Percentiles rank a stretch among this genome's conserved stretches.
Conservation (phyloP, 2,329 filamentous ascomycete genomes). For the Verticillium longisporum region DNA sequence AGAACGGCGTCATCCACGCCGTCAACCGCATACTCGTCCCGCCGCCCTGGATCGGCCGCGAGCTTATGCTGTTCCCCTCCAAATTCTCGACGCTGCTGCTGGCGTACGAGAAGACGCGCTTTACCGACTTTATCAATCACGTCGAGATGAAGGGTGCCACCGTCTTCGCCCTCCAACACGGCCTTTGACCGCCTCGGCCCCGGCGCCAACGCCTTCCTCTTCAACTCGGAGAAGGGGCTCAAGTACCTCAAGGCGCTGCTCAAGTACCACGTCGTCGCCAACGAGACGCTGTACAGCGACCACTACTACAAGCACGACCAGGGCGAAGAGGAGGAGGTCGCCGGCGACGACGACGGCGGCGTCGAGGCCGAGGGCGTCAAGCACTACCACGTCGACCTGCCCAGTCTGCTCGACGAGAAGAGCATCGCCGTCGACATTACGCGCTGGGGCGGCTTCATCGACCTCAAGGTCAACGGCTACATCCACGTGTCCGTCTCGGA, state of each 20-base stretch:
- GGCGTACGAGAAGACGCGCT: slow-evolving; percentile 66
- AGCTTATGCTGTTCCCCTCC: slow-evolving; percentile 59
- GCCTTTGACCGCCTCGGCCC: slow-evolving; percentile 74
- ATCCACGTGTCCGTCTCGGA: slow-evolving; percentile 61
- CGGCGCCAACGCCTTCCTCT: slow-evolving; percentile 74
- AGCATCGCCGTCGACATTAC: slow-evolving; percentile 65
- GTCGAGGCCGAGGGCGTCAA: slow-evolving; percentile 27
- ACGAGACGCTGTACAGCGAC: slow-evolving; percentile 77
- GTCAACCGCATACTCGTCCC: slow-evolving; percentile 71
- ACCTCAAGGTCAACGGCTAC: slow-evolving; percentile 70
- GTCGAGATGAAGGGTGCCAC: slow-evolving; percentile 58
- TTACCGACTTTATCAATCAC: slow-evolving; percentile 54
- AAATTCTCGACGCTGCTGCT: slow-evolving; percentile 75
- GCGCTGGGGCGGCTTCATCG: slow-evolving; percentile 59
- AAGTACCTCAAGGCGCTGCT: slow-evolving; percentile 73
- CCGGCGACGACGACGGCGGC: slow-evolving; percentile 17
- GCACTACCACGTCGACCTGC: slow-evolving; percentile 62
- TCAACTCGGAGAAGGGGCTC: slow-evolving; percentile 63
- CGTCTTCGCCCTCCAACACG: slow-evolving; percentile 67
- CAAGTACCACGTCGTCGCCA: slow-evolving; percentile 69
- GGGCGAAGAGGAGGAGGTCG: slow-evolving; percentile 12
- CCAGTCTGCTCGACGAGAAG: slow-evolving; percentile 62
- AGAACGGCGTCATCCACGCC: slow-evolving; percentile 76
- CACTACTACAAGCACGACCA: slow-evolving; percentile 56
- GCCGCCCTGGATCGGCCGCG: slow-evolving; percentile 52